Conservation (phyloP, 495 filamentous ascomycete species). For the Aspergillus egyptiacus region DNA sequence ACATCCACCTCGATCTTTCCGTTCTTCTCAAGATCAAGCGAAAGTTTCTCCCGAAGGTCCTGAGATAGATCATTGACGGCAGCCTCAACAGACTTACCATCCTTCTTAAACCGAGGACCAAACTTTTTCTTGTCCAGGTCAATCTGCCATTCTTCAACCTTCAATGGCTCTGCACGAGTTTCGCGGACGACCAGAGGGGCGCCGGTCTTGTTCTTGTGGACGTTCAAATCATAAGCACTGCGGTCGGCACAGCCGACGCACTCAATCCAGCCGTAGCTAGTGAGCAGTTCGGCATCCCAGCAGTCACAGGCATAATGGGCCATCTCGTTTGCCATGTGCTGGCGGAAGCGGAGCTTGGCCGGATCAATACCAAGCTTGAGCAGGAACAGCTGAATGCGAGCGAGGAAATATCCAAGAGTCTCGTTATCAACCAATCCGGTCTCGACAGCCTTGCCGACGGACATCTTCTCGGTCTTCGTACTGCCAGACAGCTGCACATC, state of each 20-base stretch:
- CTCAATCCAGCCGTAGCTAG: constrained; percentile 80
- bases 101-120: constrained; percentile 74
- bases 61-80: constrained; percentile 62
- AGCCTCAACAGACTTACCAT: constrained; percentile 65
- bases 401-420: constrained; percentile 83
- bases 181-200: constrained; percentile 66
- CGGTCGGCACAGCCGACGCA: constrained; percentile 81
- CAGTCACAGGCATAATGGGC: constrained; percentile 81
- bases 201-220: constrained; percentile 77
- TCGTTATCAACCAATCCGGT: constrained; percentile 70
- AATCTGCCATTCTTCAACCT: constrained; percentile 68
- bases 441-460: constrained; percentile 67
- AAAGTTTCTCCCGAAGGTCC: constrained; percentile 63
- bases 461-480: constrained; percentile 53
- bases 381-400: constrained; percentile 69
- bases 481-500: constrained; percentile 64
- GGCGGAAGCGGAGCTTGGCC: constrained; percentile 71
- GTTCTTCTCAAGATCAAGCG: constrained; percentile 54
- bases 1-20: constrained; percentile 67
- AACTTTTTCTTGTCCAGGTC: constrained; percentile 81
- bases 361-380: constrained; percentile 62
- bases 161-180: constrained; percentile 57
- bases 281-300: constrained; percentile 78
- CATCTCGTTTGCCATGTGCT: constrained; percentile 81
- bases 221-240: constrained; percentile 72